Conservation (phyloP, 371 early-diverging fungal species). For the Mortierella sp. region DNA sequence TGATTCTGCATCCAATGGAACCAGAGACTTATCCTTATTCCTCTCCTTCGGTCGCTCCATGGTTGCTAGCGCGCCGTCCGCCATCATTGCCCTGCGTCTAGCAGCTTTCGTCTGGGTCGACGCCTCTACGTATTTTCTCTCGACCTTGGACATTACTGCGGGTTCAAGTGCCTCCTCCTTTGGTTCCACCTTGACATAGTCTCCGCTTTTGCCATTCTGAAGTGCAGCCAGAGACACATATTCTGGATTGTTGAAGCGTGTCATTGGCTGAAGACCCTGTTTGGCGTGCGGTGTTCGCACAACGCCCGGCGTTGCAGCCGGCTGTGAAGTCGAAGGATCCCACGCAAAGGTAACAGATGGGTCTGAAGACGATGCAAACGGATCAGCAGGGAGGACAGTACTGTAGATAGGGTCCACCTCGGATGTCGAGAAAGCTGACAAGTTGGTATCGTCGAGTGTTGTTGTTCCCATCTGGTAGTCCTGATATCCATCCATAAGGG, state of each 20-base stretch:
- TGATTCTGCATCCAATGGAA: constrained; percentile 14
- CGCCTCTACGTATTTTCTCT: constrained; percentile 13
- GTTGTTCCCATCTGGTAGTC: neutral
- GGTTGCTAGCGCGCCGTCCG: no score
- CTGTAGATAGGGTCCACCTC: constrained; percentile 16
- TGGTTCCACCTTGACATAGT: constrained; percentile 22
- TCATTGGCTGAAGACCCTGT: constrained; percentile 13
- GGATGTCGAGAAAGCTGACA: neutral
- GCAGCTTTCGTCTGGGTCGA: constrained; percentile 21
- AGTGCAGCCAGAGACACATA: constrained; percentile 28
- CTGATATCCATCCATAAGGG: neutral
- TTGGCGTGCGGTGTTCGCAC: constrained; percentile 5
- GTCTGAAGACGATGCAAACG: constrained; percentile 5
- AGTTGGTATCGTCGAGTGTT: neutral
- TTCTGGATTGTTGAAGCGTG: constrained; percentile 28
- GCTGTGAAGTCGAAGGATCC: neutral
- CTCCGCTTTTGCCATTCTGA: constrained; percentile 8
- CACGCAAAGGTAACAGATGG: constrained; percentile 6
- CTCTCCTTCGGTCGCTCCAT: neutral
- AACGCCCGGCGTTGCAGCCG: constrained; percentile 19
- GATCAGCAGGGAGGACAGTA: constrained; percentile 10
- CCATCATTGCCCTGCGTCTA: neutral
- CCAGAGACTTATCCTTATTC: constrained; percentile 4
- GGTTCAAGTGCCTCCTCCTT: constrained; percentile 20
- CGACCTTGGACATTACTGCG: neutral